Conservation (phyloP, 371 early-diverging fungal species). For the Rhizopus sp. region DNA sequence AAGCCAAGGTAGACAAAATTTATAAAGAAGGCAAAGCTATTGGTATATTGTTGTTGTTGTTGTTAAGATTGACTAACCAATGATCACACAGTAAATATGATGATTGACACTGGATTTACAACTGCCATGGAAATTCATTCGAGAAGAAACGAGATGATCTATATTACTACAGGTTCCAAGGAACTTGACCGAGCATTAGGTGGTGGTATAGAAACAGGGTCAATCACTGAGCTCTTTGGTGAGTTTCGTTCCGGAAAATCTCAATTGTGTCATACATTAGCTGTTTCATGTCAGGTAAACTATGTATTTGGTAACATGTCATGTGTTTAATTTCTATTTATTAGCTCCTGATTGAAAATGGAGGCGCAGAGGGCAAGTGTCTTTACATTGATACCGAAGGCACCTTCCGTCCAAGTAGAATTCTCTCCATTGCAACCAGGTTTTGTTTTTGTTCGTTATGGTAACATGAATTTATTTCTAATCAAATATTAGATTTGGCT, state of each 20-base stretch:
- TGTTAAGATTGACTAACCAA: background rate
- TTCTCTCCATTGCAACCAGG: slow-evolving; percentile 91
- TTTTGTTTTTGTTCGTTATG: slow-evolving; percentile 3
- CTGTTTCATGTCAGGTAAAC: slow-evolving; percentile 94
- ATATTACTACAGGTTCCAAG: slow-evolving; percentile 91
- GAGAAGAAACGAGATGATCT: slow-evolving; percentile 79
- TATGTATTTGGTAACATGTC: background rate
- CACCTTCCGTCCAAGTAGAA: slow-evolving; percentile 96
- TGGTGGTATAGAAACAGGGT: slow-evolving; percentile 97
- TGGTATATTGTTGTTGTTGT: background rate
- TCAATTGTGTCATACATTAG: slow-evolving; percentile 96
- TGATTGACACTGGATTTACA: slow-evolving; percentile 95
- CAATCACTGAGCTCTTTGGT: slow-evolving; percentile 98
- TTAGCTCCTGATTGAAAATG: slow-evolving; percentile 79
- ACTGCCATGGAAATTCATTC: slow-evolving; percentile 92
- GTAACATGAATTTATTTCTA: no score
- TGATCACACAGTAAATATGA: slow-evolving; percentile 63
- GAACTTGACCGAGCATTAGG: slow-evolving; percentile 95
- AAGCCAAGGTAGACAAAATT: slow-evolving; percentile 96
- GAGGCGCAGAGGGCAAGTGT: slow-evolving; percentile 98
- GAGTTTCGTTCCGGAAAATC: slow-evolving; percentile 99
- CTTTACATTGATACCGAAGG: slow-evolving; percentile 99
- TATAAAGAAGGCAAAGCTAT: slow-evolving; percentile 75
- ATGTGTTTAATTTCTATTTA: background rate
- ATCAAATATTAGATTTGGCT: slow-evolving; percentile 51